Percentiles rank a stretch among this genome's conserved stretches.
phyloP scores from a whole-genome alignment of 345 rosid genomes.

The Eucalyptus rudis region DNA sequence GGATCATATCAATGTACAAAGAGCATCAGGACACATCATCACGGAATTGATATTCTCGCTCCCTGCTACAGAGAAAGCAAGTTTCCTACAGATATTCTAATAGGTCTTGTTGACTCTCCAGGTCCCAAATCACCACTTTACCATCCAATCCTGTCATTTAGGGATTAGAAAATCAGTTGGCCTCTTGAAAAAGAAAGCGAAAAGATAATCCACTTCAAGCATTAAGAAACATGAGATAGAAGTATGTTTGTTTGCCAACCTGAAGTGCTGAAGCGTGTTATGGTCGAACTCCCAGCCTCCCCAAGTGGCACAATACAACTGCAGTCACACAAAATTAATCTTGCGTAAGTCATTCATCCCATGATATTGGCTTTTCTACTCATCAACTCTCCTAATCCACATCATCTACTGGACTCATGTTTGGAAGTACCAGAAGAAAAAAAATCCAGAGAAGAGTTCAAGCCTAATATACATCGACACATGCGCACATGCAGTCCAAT shows the following conservation, averaged over 20 bases:
- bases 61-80: neutral
- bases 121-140: conserved; percentile 76
- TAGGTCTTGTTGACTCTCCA: conserved; percentile 60
- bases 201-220: neutral
- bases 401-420: neutral
- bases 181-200: neutral
- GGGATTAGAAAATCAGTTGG: neutral
- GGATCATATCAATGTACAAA: neutral
- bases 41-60: neutral
- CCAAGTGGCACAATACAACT: conserved; percentile 57
- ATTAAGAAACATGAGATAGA: neutral
- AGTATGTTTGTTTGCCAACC: conserved; percentile 18
- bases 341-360: neutral
- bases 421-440: neutral
- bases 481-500: neutral
- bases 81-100: neutral
- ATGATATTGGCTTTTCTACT: neutral
- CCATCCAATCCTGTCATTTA: conserved; percentile 69
- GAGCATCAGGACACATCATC: neutral
- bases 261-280: conserved; percentile 85
- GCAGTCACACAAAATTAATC: neutral
- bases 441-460: neutral
- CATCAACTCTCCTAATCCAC: neutral
- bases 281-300: conserved; percentile 25
- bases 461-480: neutral